Conservation (phyloP, 257 asterid species). For the Solanum etuberosum region DNA sequence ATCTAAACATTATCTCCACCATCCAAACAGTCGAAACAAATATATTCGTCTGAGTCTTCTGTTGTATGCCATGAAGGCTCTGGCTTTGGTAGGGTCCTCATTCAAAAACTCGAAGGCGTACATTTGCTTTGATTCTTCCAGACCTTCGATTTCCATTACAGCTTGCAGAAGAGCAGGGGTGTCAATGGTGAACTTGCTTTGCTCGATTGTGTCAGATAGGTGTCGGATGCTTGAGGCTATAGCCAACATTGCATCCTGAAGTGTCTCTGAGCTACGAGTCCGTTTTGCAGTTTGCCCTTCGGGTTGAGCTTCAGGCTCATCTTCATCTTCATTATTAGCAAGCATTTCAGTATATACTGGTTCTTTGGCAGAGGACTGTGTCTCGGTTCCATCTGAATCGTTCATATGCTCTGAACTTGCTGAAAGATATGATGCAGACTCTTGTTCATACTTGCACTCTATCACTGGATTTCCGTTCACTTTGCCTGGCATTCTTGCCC, state of each 20-base stretch:
- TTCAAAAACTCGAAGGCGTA: background rate
- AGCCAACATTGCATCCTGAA: background rate
- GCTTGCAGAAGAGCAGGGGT: background rate
- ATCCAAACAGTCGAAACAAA: background rate
- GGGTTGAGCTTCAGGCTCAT: background rate
- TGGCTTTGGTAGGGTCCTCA: background rate
- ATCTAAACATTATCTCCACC: background rate
- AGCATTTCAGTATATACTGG: background rate
- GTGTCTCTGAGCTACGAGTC: background rate
- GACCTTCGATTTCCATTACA: background rate
- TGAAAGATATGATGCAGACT: background rate
- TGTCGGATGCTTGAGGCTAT: background rate
- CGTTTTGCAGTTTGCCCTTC: background rate
- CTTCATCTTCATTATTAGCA: background rate
- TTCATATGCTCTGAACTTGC: constrained; percentile 3
- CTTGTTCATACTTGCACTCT: constrained; percentile 1
- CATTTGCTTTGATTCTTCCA: constrained; percentile 1
- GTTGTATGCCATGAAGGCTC: background rate
- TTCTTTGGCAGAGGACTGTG: background rate
- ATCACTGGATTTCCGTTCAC: background rate
- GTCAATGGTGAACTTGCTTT: background rate
- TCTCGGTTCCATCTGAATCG: background rate
- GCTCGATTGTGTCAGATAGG: background rate
- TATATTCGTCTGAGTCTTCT: background rate
- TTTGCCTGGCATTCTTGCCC: background rate